Conservation (phyloP, 805 yeast genomes). For the Scheffersomyces stipitis region DNA sequence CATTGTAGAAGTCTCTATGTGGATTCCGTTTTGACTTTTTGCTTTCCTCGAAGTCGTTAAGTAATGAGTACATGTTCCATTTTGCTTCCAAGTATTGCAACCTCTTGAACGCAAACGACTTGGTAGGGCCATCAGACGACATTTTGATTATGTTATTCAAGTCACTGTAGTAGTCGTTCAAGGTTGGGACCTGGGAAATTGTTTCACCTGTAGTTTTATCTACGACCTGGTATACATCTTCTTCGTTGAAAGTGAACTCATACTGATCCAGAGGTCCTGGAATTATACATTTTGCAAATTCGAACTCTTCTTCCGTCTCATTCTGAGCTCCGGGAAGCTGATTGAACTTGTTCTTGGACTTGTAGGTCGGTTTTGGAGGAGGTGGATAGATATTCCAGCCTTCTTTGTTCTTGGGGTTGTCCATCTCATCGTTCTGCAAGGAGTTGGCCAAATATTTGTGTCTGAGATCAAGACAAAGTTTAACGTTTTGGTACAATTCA, state of each 20-base stretch:
- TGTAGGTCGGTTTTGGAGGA: slow-evolving; percentile 85
- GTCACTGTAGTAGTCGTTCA: slow-evolving; percentile 84
- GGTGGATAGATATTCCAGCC: slow-evolving; percentile 86
- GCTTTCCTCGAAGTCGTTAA: slow-evolving; percentile 91
- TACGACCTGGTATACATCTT: slow-evolving; percentile 70
- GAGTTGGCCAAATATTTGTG: slow-evolving; percentile 72
- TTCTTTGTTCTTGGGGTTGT: slow-evolving; percentile 79
- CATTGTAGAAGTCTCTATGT: slow-evolving; percentile 95
- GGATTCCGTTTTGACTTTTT: slow-evolving; percentile 90
- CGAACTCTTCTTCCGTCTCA: slow-evolving; percentile 53
- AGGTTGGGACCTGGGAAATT: slow-evolving; percentile 69
- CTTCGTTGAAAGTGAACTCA: slow-evolving; percentile 50
- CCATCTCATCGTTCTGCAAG: slow-evolving; percentile 59
- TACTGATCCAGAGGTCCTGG: slow-evolving; percentile 48
- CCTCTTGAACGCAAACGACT: slow-evolving; percentile 92
- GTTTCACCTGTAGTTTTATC: slow-evolving; percentile 31
- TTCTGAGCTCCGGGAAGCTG: slow-evolving; percentile 35
- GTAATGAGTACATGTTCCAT: slow-evolving; percentile 86
- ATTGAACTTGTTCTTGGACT: slow-evolving; percentile 58
- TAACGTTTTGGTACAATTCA: slow-evolving; percentile 60
- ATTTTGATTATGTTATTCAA: slow-evolving; percentile 69
- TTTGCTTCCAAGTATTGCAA: slow-evolving; percentile 93
- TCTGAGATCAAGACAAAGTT: slow-evolving; percentile 69
- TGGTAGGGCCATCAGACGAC: slow-evolving; percentile 93
- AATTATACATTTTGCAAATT: slow-evolving; percentile 53